phyloP scores from a whole-genome alignment of 2,329 filamentous ascomycete species.

The Mycocentrospora acerina region DNA sequence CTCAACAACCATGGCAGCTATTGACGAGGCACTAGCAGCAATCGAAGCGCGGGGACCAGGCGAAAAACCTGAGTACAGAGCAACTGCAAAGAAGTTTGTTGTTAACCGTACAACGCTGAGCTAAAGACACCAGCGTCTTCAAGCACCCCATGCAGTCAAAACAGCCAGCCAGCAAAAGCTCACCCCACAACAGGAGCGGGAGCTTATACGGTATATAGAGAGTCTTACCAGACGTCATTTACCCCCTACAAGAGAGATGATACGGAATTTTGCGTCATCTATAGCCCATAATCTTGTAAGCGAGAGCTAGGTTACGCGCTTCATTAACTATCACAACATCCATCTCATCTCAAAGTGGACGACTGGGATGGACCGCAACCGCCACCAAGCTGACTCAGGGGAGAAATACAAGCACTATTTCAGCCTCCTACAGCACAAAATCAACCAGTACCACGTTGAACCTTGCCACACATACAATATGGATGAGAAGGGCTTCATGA shows the following conservation, averaged over 20 bases:
- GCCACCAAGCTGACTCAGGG: background rate
- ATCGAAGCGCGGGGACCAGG: background rate
- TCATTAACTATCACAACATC: too few species aligned
- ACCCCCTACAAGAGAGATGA: slow-evolving; percentile 3
- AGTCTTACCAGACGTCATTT: background rate
- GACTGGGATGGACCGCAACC: slow-evolving; percentile 4
- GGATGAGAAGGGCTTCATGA: too few species aligned
- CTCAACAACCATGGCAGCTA: slow-evolving; percentile 2
- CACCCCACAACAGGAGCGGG: background rate
- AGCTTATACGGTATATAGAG: slow-evolving; percentile 4
- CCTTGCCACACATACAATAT: too few species aligned
- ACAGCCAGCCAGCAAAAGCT: background rate
- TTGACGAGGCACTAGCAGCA: slow-evolving; percentile 2
- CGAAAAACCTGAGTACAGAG: slow-evolving; percentile 1
- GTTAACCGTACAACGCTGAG: slow-evolving; percentile 1
- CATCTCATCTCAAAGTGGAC: slow-evolving; percentile 5
- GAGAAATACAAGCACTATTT: slow-evolving; percentile 1
- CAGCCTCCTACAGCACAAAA: background rate
- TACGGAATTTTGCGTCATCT: background rate
- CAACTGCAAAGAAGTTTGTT: slow-evolving; percentile 2
- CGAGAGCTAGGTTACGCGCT: too few species aligned
- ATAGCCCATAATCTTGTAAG: slow-evolving; percentile 1
- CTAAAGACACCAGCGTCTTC: background rate
- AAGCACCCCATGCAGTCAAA: background rate
- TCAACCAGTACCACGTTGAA: background rate